A percentile compares a stretch with the other conserved stretches of the same genome.
Evolutionary conservation across 2,329 filamentous ascomycete genomes (phyloP).

Genomic region (Xenosphaeropsis pyriputrescens): DNA sequence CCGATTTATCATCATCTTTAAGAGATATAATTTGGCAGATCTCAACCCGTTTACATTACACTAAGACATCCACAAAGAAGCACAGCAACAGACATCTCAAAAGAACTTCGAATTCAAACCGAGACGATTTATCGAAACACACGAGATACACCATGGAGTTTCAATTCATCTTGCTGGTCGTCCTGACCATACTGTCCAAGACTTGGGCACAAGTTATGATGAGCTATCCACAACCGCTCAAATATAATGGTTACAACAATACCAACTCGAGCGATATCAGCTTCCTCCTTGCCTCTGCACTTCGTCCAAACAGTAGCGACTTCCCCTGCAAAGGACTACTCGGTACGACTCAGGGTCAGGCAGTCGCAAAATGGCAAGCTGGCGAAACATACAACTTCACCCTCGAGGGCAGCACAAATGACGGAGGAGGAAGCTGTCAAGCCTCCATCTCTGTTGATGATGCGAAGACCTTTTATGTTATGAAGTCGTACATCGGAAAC

Average conservation of each 20-base stretch:
- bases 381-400: constrained; percentile 35
- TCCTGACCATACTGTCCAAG: too few relatives aligned
- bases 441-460: constrained; percentile 44
- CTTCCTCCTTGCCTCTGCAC: not conserved
- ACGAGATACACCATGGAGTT: too few relatives aligned
- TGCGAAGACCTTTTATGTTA: constrained; percentile 39
- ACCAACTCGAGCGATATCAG: not conserved
- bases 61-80: too few relatives aligned
- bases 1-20: too few relatives aligned
- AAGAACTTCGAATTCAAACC: too few relatives aligned
- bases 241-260: constrained; percentile 1
- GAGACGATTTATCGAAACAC: too few relatives aligned
- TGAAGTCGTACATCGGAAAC: constrained; percentile 45
- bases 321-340: constrained; percentile 11
- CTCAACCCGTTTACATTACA: too few relatives aligned
- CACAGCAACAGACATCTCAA: too few relatives aligned
- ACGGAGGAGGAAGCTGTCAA: constrained; percentile 46
- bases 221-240: constrained; percentile 2
- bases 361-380: constrained; percentile 32
- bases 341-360: constrained; percentile 21
- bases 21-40: too few relatives aligned
- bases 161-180: too few relatives aligned
- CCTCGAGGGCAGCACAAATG: constrained; percentile 29
- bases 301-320: not conserved
- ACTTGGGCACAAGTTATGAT: constrained; percentile 1